phyloP scores from a whole-genome alignment of 495 filamentous ascomycete species.

The Aspergillus sparsus region DNA sequence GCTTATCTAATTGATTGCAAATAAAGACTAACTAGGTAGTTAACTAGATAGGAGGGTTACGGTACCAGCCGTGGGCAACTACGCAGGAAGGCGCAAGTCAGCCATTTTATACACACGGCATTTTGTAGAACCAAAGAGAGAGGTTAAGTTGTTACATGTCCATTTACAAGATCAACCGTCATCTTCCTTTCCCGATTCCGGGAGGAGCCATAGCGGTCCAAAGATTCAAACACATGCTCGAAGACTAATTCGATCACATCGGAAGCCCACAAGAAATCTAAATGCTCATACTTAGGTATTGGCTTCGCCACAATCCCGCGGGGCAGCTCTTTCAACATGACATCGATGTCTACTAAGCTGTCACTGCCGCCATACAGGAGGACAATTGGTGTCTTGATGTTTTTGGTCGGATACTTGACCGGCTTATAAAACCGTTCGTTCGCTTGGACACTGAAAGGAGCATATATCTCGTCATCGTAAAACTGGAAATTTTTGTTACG shows the following conservation, averaged over 20 bases:
- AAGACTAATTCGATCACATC: conserved; percentile 86
- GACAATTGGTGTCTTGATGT: conserved; percentile 94
- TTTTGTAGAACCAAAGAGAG: conserved; percentile 3
- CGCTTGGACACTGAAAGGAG: conserved; percentile 57
- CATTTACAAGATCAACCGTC: conserved; percentile 16
- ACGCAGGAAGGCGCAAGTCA: conserved; percentile 10
- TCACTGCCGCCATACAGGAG: conserved; percentile 92
- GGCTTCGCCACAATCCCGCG: conserved; percentile 77
- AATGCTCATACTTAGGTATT: conserved; percentile 89
- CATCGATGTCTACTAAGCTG: conserved; percentile 89
- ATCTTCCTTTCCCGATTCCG: neutral
- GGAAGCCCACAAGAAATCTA: conserved; percentile 94
- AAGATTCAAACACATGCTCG: conserved; percentile 82
- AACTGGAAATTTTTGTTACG: conserved; percentile 94
- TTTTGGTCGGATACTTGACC: conserved; percentile 91
- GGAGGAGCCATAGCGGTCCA: conserved; percentile 59
- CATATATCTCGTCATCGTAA: conserved; percentile 91
- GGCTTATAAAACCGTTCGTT: conserved; percentile 78
- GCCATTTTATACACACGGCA: neutral
- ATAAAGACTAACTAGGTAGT: too few relatives aligned
- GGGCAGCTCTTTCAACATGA: conserved; percentile 88
- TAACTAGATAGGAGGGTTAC: too few relatives aligned
- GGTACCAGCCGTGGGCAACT: neutral
- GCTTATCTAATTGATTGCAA: too few relatives aligned
- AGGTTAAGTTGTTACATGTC: conserved; percentile 14